Evolutionary conservation across 2,329 filamentous ascomycete species (phyloP).

Genomic region (Aureobasidium sp.): DNA sequence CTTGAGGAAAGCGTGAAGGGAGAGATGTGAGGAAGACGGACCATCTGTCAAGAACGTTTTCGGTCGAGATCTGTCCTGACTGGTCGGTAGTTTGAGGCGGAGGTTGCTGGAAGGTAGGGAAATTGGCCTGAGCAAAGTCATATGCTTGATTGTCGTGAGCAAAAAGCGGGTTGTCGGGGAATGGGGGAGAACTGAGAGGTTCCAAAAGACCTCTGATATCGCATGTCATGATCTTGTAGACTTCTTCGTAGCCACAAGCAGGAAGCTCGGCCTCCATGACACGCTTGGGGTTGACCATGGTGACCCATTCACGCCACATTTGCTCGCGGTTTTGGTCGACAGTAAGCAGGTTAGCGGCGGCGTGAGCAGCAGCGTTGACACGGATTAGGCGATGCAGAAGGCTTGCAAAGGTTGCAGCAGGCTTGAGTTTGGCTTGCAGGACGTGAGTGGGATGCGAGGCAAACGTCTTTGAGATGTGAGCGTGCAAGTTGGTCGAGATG

Average conservation of each 20-base stretch:
- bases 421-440: slow-evolving; percentile 76
- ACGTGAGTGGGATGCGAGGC: slow-evolving; percentile 80
- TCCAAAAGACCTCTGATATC: slow-evolving; percentile 67
- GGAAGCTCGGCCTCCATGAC: slow-evolving; percentile 52
- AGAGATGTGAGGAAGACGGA: slow-evolving; percentile 64
- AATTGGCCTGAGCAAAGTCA: slow-evolving; percentile 38
- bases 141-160: slow-evolving; percentile 32
- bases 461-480: slow-evolving; percentile 78
- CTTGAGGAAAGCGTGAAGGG: slow-evolving; percentile 65
- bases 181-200: slow-evolving; percentile 48
- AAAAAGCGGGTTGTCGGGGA: slow-evolving; percentile 28
- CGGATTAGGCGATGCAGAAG: slow-evolving; percentile 80
- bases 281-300: slow-evolving; percentile 49
- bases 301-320: slow-evolving; percentile 92
- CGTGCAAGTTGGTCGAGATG: slow-evolving; percentile 74
- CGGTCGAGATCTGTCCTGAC: slow-evolving; percentile 32
- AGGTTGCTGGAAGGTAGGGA: slow-evolving; percentile 33
- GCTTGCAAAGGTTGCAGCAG: slow-evolving; percentile 80
- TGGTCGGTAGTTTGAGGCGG: slow-evolving; percentile 11
- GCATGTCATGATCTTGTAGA: slow-evolving; percentile 48
- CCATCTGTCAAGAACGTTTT: slow-evolving; percentile 73
- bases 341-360: slow-evolving; percentile 85
- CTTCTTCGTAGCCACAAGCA: slow-evolving; percentile 46
- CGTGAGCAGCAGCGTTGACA: slow-evolving; percentile 89
- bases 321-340: slow-evolving; percentile 83